Conservation (phyloP, 2,329 filamentous ascomycete species). For the Amauroascus verrucosus region DNA sequence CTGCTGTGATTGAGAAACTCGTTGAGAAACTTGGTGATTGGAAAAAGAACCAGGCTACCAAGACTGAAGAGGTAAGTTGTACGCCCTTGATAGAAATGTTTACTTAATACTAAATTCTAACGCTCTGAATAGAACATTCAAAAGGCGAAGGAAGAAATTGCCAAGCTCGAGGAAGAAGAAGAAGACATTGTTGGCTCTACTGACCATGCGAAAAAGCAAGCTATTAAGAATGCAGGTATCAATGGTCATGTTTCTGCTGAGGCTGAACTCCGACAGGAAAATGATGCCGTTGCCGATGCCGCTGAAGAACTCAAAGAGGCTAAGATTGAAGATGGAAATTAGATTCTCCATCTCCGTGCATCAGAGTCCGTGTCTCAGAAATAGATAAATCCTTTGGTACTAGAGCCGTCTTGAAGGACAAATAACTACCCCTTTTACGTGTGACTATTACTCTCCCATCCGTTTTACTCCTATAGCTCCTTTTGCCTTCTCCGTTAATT, state of each 20-base stretch:
- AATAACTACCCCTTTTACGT: not conserved
- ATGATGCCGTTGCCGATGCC: slow-evolving; percentile 50
- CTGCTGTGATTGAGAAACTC: slow-evolving; percentile 72
- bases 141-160: slow-evolving; percentile 93
- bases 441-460: not conserved
- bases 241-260: slow-evolving; percentile 46
- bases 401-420: not conserved
- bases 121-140: slow-evolving; percentile 67
- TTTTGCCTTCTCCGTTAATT: slow-evolving; percentile 7
- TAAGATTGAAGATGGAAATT: slow-evolving; percentile 42
- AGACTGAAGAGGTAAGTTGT: slow-evolving; percentile 74
- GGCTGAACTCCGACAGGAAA: slow-evolving; percentile 45
- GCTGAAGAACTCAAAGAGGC: slow-evolving; percentile 51
- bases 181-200: slow-evolving; percentile 36
- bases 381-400: not conserved
- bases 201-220: slow-evolving; percentile 48
- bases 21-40: slow-evolving; percentile 84
- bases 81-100: slow-evolving; percentile 12
- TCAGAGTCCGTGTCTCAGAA: not conserved
- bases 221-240: slow-evolving; percentile 41
- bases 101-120: slow-evolving; percentile 17
- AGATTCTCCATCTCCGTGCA: not conserved
- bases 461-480: not conserved
- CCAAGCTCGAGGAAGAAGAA: slow-evolving; percentile 62
- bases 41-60: slow-evolving; percentile 79